These are phyloP conservation scores for Malus domestica DNA, from an alignment of 306 rosid species.

Conservation along the genomic window ASM211411v1 NC_041802.1:31268501-31269000, in stretches of 20 bases:
- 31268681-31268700: no score
- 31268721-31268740: not conserved
- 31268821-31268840: not conserved
- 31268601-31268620: not conserved
- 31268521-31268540: no score
- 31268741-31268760: not conserved
- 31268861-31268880: not conserved
- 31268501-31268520: no score
- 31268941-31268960: not conserved
- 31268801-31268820: not conserved
- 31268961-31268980: not conserved
- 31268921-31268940: not conserved
- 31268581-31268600: not conserved
- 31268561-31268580: not conserved
- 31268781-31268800: not conserved
- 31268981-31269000: not conserved
- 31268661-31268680: no score
- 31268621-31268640: not conserved
- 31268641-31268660: no score
- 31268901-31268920: not conserved
- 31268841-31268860: not conserved
- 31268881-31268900: not conserved
- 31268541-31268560: not conserved
- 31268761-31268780: not conserved
- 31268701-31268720: not conserved